phyloP scores from a whole-genome alignment of 2,329 filamentous ascomycete genomes.

The Lachnellula cervina region DNA sequence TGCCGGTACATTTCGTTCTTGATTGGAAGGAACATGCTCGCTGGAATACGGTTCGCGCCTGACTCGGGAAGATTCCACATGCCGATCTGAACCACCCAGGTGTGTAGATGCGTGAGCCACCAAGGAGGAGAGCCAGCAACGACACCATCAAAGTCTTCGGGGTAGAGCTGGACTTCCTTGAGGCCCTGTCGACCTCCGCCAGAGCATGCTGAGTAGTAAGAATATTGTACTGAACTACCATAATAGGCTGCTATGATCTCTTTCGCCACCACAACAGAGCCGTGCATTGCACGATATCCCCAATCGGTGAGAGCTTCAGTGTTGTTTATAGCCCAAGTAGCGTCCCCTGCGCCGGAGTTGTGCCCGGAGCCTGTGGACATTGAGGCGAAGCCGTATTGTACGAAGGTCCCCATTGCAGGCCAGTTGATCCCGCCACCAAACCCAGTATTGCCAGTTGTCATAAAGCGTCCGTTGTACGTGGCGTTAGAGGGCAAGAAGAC shows the following conservation, averaged over 20 bases:
- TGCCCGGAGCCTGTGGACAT: slow-evolving; percentile 43
- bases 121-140: slow-evolving; percentile 38
- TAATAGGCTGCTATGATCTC: background rate
- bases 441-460: slow-evolving; percentile 41
- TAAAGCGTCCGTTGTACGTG: slow-evolving; percentile 21
- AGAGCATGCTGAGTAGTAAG: slow-evolving; percentile 45
- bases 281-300: slow-evolving; percentile 17
- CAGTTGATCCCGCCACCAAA: slow-evolving; percentile 44
- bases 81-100: slow-evolving; percentile 38
- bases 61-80: slow-evolving; percentile 43
- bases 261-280: slow-evolving; percentile 1
- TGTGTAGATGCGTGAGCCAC: slow-evolving; percentile 19
- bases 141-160: slow-evolving; percentile 44
- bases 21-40: slow-evolving; percentile 41
- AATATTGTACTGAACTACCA: slow-evolving; percentile 8
- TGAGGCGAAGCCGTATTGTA: slow-evolving; percentile 37
- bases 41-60: slow-evolving; percentile 40
- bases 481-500: background rate
- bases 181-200: slow-evolving; percentile 44
- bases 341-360: slow-evolving; percentile 30
- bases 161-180: slow-evolving; percentile 41
- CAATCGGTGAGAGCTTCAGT: slow-evolving; percentile 35
- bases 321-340: slow-evolving; percentile 37
- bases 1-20: slow-evolving; percentile 41
- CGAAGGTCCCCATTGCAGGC: slow-evolving; percentile 39